Conservation (phyloP, 805 yeast genomes). For the Tetrapisispora nanseiensis region DNA sequence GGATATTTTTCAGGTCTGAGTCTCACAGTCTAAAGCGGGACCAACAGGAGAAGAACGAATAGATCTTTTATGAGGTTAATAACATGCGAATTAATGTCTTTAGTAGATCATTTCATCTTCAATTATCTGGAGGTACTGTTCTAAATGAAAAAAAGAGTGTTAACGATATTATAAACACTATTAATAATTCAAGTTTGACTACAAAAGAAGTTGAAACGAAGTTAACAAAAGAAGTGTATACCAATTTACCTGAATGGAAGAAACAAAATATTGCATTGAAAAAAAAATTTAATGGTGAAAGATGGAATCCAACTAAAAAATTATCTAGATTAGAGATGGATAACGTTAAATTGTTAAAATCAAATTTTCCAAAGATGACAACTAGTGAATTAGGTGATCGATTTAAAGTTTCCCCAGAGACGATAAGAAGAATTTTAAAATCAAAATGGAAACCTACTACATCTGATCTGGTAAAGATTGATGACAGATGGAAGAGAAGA, state of each 20-base stretch:
- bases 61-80: no score
- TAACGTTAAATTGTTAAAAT: constrained; percentile 48
- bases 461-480: constrained; percentile 37
- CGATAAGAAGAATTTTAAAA: constrained; percentile 66
- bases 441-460: constrained; percentile 65
- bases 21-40: no score
- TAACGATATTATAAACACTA: constrained; percentile 10
- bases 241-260: constrained; percentile 53
- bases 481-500: constrained; percentile 45
- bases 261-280: constrained; percentile 54
- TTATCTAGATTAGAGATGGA: constrained; percentile 62
- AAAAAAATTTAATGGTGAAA: constrained; percentile 47
- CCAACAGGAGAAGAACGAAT: no score
- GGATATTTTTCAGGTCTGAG: no score
- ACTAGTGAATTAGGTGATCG: constrained; percentile 50
- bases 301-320: constrained; percentile 60
- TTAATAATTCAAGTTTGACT: constrained; percentile 12
- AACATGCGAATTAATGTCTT: not conserved
- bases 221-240: constrained; percentile 9
- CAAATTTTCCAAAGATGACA: constrained; percentile 48
- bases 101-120: not conserved
- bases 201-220: constrained; percentile 6
- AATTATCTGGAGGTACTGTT: not conserved
- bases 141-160: constrained; percentile 1
- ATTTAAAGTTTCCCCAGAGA: constrained; percentile 71